Conservation (phyloP, 768 basidiomycete genomes). For the Dentipellis sp. region DNA sequence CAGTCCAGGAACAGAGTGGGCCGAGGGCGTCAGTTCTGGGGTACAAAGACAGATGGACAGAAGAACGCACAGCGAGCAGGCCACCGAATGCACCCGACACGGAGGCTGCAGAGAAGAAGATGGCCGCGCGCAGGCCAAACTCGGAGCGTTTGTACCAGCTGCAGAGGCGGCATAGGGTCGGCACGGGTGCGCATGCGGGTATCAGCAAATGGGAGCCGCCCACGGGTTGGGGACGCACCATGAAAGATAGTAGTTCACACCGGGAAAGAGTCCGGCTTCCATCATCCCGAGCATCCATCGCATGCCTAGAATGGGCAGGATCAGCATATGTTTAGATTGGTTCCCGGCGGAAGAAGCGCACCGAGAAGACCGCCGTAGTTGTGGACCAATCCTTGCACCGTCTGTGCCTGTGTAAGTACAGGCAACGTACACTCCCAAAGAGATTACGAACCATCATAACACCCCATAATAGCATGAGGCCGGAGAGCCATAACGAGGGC, state of each 20-base stretch:
- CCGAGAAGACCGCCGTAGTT: constrained; percentile 64
- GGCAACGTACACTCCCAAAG: not conserved
- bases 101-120: constrained; percentile 56
- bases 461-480: constrained; percentile 69
- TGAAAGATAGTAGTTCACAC: constrained; percentile 66
- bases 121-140: constrained; percentile 45
- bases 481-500: constrained; percentile 70
- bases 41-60: not conserved
- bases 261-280: constrained; percentile 48
- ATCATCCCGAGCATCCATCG: constrained; percentile 66
- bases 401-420: constrained; percentile 30
- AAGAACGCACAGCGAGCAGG: constrained; percentile 46
- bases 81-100: constrained; percentile 80
- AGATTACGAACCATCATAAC: constrained; percentile 51
- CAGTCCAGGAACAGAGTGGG: not conserved
- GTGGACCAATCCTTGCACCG: constrained; percentile 60
- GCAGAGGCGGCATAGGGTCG: constrained; percentile 1
- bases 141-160: constrained; percentile 69
- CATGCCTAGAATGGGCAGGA: constrained; percentile 35
- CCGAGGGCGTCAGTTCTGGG: not conserved
- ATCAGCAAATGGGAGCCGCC: not conserved
- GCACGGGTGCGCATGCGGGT: not conserved
- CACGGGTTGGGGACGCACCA: constrained; percentile 34
- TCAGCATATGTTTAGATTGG: not conserved
- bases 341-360: constrained; percentile 14